Conservation (phyloP, 202 grass and related monocot genomes). For the Schoenoplectus triqueter region DNA sequence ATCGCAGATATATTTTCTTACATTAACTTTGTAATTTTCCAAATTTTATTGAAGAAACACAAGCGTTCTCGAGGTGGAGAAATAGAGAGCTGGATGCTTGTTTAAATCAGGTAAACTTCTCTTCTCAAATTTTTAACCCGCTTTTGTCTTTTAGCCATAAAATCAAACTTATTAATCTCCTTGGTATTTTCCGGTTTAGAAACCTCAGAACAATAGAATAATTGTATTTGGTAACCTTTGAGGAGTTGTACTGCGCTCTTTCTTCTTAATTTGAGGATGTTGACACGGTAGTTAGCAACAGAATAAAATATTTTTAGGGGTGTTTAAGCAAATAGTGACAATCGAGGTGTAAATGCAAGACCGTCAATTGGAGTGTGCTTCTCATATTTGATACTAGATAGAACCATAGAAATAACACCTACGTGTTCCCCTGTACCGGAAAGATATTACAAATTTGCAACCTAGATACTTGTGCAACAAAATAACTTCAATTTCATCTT, state of each 20-base stretch:
- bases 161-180: not conserved
- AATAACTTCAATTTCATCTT: no score
- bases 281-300: not conserved
- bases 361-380: not conserved
- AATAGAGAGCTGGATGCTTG: not conserved
- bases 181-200: not conserved
- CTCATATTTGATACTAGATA: not conserved
- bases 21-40: not conserved
- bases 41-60: not conserved
- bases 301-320: not conserved
- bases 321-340: constrained; percentile 1
- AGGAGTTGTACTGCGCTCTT: not conserved
- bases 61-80: not conserved
- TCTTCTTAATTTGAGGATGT: not conserved
- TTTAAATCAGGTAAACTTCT: not conserved
- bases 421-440: not conserved
- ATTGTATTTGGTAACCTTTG: not conserved
- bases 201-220: not conserved
- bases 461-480: no score
- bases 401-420: constrained; percentile 15
- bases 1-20: not conserved
- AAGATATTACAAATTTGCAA: not conserved
- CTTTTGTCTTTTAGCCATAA: not conserved
- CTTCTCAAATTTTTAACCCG: not conserved
- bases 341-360: not conserved